phyloP scores from a whole-genome alignment of 1,284 basidiomycete genomes.

The Cryptococcus wingfieldii region DNA sequence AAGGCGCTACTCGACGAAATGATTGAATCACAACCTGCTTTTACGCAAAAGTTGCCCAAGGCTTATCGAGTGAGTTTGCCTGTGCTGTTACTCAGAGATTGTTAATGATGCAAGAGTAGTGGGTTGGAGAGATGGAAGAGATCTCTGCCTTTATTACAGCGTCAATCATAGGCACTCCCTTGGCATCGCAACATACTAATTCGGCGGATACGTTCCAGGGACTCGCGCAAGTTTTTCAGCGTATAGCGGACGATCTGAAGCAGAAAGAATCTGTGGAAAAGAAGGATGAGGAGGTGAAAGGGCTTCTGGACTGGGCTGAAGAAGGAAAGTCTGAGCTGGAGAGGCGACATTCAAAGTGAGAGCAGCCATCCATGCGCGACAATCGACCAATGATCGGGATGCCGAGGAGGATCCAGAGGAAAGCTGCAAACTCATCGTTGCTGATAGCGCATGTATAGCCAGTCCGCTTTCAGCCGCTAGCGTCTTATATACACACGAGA shows the following conservation, averaged over 20 bases:
- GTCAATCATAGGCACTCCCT: slow-evolving; percentile 1
- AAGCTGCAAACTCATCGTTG: neutral
- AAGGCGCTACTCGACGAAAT: slow-evolving; percentile 14
- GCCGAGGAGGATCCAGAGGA: neutral
- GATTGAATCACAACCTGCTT: slow-evolving; percentile 2
- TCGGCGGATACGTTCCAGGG: slow-evolving; percentile 12
- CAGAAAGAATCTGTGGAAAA: neutral
- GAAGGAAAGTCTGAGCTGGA: neutral
- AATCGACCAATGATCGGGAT: neutral
- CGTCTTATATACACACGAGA: too few relatives aligned
- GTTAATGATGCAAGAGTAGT: slow-evolving; percentile 4
- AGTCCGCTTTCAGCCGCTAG: too few relatives aligned
- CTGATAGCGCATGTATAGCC: neutral
- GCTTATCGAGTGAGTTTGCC: slow-evolving; percentile 17
- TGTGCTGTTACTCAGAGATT: neutral
- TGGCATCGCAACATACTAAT: neutral
- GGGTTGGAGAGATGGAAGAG: slow-evolving; percentile 25
- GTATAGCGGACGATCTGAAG: slow-evolving; percentile 14
- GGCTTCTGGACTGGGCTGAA: slow-evolving; percentile 6
- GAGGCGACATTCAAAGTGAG: neutral
- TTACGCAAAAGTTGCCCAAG: slow-evolving; percentile 6
- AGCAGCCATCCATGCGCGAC: neutral
- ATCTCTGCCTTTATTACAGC: slow-evolving; percentile 14
- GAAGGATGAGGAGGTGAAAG: neutral
- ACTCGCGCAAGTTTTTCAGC: slow-evolving; percentile 16